Conservation (phyloP, 2,329 filamentous ascomycete species). For the Colletotrichum lentis region DNA sequence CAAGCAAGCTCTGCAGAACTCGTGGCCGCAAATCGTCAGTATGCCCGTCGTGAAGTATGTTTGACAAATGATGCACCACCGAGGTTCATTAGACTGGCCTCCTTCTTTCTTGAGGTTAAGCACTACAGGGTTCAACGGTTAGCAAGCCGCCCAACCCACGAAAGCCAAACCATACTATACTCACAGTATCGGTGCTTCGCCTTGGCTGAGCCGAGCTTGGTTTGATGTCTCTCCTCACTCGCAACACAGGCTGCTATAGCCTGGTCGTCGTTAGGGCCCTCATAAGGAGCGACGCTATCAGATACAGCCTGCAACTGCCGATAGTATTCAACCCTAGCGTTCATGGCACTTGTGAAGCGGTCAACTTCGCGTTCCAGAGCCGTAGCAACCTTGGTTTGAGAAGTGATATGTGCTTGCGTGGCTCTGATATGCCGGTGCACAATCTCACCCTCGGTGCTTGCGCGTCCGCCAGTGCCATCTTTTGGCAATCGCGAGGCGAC, state of each 20-base stretch:
- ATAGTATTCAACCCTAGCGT: conserved; percentile 87
- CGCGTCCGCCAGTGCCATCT: conserved; percentile 46
- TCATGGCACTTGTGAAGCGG: conserved; percentile 80
- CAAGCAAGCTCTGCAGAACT: conserved; percentile 91
- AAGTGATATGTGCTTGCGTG: conserved; percentile 62
- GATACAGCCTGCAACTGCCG: conserved; percentile 90
- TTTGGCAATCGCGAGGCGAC: conserved; percentile 71
- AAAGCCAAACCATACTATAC: conserved; percentile 40
- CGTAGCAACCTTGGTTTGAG: conserved; percentile 59
- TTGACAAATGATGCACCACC: conserved; percentile 88
- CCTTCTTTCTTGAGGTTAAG: conserved; percentile 65
- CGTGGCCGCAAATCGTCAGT: conserved; percentile 87
- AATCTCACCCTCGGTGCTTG: conserved; percentile 68
- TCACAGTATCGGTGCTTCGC: conserved; percentile 78
- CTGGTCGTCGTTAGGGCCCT: conserved; percentile 66
- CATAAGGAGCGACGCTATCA: conserved; percentile 80
- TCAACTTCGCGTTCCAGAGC: conserved; percentile 75
- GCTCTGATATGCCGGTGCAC: conserved; percentile 69
- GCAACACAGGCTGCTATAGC: conserved; percentile 53
- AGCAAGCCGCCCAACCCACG: not conserved
- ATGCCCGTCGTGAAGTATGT: conserved; percentile 78
- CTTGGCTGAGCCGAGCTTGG: conserved; percentile 68
- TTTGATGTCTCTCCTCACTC: conserved; percentile 60
- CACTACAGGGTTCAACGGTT: conserved; percentile 48
- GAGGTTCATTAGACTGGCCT: conserved; percentile 67